A percentile compares a stretch with the other conserved stretches of the same genome.
These are phyloP conservation scores for Neoascochyta sp. DNA, from an alignment of 2,329 filamentous ascomycete species.

Conservation along the genomic window DNA sequence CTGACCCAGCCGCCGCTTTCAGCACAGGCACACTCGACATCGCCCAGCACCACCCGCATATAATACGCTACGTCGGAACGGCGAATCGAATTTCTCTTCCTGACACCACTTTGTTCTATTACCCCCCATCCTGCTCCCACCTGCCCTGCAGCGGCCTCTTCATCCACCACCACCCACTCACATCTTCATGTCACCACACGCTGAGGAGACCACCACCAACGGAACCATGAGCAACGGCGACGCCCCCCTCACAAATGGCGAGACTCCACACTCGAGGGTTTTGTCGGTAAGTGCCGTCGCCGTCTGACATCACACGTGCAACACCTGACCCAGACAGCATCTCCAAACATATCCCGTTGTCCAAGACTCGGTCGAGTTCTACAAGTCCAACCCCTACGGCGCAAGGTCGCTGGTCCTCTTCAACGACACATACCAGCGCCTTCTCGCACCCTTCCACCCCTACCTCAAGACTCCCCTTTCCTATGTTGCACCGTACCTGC, in stretches of 20 bases:
- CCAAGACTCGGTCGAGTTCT: constrained; percentile 69
- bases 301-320: constrained; percentile 1
- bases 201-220: constrained; percentile 29
- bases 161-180: constrained; percentile 7
- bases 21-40: constrained; percentile 21
- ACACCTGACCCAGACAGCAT: constrained; percentile 55
- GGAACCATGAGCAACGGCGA: constrained; percentile 31
- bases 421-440: constrained; percentile 68
- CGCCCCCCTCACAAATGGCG: constrained; percentile 39
- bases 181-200: constrained; percentile 32
- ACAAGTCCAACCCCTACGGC: constrained; percentile 79
- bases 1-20: constrained; percentile 21
- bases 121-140: constrained; percentile 8
- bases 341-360: constrained; percentile 80
- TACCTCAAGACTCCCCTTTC: constrained; percentile 75
- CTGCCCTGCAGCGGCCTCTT: constrained; percentile 6
- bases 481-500: constrained; percentile 80
- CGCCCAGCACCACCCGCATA: constrained; percentile 17
- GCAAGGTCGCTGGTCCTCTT: constrained; percentile 76
- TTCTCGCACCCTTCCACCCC: constrained; percentile 74
- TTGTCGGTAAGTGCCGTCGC: constrained; percentile 34
- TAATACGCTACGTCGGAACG: constrained; percentile 20
- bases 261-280: constrained; percentile 38
- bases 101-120: constrained; percentile 11
- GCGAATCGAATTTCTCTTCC: constrained; percentile 7